Percentiles rank a stretch among this genome's conserved stretches.
phyloP scores from a whole-genome alignment of 257 asterid species.

The Solanum habrochaites region DNA sequence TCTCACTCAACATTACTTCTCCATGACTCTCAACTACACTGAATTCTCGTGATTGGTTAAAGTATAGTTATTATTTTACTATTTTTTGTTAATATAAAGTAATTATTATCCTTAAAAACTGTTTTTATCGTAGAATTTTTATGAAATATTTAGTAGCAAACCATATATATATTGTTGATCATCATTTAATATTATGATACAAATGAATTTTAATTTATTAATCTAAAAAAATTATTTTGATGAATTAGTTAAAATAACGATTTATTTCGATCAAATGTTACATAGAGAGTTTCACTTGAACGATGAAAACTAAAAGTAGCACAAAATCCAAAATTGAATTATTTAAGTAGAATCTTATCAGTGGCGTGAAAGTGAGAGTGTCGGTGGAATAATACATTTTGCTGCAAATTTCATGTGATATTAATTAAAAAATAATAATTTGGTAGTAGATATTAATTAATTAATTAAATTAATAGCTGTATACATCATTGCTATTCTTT shows the following conservation, averaged over 20 bases:
- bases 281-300: neutral
- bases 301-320: neutral
- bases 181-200: too few species aligned
- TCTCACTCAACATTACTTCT: neutral
- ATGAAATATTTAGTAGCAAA: fast-evolving
- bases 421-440: neutral
- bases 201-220: too few species aligned
- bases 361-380: neutral
- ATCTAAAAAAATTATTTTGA: too few species aligned
- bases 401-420: neutral
- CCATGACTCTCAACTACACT: neutral
- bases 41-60: neutral
- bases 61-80: too few species aligned
- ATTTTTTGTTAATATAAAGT: too few species aligned
- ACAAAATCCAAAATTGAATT: neutral
- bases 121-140: too few species aligned
- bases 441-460: neutral
- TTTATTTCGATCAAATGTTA: too few species aligned
- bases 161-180: too few species aligned
- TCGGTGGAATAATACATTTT: neutral
- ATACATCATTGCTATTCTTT: neutral
- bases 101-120: fast-evolving
- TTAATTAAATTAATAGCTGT: neutral
- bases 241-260: too few species aligned
- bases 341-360: neutral